phyloP scores from a whole-genome alignment of 352 stramenopile genomes.

The Globisporangium nunn region DNA sequence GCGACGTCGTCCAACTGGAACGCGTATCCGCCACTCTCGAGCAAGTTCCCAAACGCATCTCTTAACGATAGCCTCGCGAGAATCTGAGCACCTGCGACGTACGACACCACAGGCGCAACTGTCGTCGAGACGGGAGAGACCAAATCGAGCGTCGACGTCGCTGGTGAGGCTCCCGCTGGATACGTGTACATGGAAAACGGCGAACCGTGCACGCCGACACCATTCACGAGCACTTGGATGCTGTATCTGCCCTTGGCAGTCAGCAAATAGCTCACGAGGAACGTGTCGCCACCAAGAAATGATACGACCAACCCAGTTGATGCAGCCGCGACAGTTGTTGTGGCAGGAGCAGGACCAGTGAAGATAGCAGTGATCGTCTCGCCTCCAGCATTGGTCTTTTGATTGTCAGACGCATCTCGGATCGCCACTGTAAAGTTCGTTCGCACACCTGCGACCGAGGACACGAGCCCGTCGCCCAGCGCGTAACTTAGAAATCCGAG shows the following conservation, averaged over 20 bases:
- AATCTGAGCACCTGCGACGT: constrained; percentile 25
- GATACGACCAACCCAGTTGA: constrained; percentile 18
- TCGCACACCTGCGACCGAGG: constrained; percentile 36
- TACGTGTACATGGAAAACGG: constrained; percentile 60
- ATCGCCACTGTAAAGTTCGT: constrained; percentile 48
- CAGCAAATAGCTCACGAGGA: constrained; percentile 35
- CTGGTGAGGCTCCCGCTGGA: constrained; percentile 26
- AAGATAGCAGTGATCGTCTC: constrained; percentile 37
- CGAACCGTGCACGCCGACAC: constrained; percentile 27
- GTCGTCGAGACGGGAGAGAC: constrained; percentile 19
- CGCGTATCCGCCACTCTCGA: constrained; percentile 41
- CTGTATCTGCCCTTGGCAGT: constrained; percentile 35
- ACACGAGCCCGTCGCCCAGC: constrained; percentile 34
- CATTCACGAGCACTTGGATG: constrained; percentile 37
- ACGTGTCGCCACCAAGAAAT: constrained; percentile 31
- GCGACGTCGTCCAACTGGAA: constrained; percentile 29
- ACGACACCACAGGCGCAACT: constrained; percentile 19
- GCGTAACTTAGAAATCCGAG: constrained; percentile 38
- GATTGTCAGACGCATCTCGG: constrained; percentile 48
- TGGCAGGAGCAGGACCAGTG: constrained; percentile 22
- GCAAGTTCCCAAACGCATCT: constrained; percentile 36
- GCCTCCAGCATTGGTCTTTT: constrained; percentile 46
- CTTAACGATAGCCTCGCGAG: constrained; percentile 31
- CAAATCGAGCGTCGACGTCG: constrained; percentile 47
- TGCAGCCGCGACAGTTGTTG: constrained; percentile 6